These are phyloP conservation scores for Cercospora sesami DNA, from an alignment of 2,329 filamentous ascomycete genomes.

Conservation along the genomic window DNA sequence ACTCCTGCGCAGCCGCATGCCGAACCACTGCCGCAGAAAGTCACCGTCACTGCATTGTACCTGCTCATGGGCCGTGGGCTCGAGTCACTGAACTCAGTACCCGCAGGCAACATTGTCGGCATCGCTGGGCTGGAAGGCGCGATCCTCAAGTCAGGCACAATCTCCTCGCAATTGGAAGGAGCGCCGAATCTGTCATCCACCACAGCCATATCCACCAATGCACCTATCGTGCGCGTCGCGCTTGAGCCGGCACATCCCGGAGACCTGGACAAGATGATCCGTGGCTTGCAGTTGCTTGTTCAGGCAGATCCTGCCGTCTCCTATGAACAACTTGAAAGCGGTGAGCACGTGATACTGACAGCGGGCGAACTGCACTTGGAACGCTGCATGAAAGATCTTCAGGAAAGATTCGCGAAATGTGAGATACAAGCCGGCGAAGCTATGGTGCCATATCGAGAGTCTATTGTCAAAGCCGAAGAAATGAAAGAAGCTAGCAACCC, in stretches of 20 bases:
- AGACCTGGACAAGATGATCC: constrained; percentile 93
- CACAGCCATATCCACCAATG: constrained; percentile 66
- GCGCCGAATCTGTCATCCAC: constrained; percentile 89
- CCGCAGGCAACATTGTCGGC: constrained; percentile 92
- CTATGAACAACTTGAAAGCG: constrained; percentile 88
- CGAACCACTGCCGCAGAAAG: constrained; percentile 72
- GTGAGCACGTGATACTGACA: constrained; percentile 91
- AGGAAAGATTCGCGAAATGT: constrained; percentile 88
- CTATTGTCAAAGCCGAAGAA: constrained; percentile 78
- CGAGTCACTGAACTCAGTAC: constrained; percentile 78
- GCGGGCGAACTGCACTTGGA: constrained; percentile 94
- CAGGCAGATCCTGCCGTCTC: constrained; percentile 95
- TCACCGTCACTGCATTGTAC: constrained; percentile 84
- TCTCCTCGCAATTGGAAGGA: constrained; percentile 84
- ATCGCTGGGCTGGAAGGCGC: constrained; percentile 89
- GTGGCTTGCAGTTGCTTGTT: constrained; percentile 79
- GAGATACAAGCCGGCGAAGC: constrained; percentile 92
- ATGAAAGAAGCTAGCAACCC: constrained; percentile 88
- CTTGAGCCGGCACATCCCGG: constrained; percentile 89
- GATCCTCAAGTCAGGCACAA: constrained; percentile 91
- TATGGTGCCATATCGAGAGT: constrained; percentile 94
- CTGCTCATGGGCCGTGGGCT: constrained; percentile 92
- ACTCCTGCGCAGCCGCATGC: constrained; percentile 74
- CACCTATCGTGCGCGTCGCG: constrained; percentile 89
- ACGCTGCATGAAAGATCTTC: constrained; percentile 86